A percentile compares a stretch with the other conserved stretches of the same genome.
phyloP scores from a whole-genome alignment of 345 rosid genomes.

The Hevea brasiliensis region DNA sequence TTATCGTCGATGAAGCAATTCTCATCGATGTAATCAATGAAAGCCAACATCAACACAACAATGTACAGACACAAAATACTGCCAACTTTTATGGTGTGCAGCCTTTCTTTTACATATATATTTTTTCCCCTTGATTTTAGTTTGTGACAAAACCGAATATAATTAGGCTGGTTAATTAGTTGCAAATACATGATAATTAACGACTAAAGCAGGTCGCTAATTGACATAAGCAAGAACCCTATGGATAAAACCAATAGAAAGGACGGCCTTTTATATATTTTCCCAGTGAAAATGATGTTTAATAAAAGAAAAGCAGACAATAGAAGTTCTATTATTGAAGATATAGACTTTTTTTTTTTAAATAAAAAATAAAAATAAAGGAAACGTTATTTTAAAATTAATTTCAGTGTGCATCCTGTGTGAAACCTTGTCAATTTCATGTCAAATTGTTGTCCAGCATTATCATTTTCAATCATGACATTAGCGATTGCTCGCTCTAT shows the following conservation, averaged over 20 bases:
- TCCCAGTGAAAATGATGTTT: background rate
- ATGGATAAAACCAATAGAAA: slow-evolving; percentile 41
- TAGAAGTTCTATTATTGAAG: background rate
- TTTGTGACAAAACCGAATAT: slow-evolving; percentile 16
- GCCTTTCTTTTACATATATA: too few relatives aligned
- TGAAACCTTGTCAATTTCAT: background rate
- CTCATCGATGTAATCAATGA: slow-evolving; percentile 44
- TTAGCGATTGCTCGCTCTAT: background rate
- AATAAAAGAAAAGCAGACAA: background rate
- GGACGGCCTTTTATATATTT: slow-evolving; percentile 20
- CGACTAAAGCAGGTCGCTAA: slow-evolving; percentile 17
- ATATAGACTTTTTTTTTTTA: too few relatives aligned
- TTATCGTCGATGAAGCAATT: slow-evolving; percentile 33
- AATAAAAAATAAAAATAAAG: too few relatives aligned
- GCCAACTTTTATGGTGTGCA: too few relatives aligned
- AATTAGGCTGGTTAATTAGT: slow-evolving; percentile 15
- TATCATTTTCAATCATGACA: background rate
- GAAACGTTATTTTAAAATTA: too few relatives aligned
- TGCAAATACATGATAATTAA: background rate
- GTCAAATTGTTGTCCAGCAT: background rate
- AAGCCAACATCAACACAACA: slow-evolving; percentile 39
- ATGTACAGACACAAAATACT: slow-evolving; percentile 29
- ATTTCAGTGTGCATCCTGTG: background rate
- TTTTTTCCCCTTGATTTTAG: background rate
- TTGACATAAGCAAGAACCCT: slow-evolving; percentile 39